A percentile compares a stretch with the other conserved stretches of the same genome.
These are phyloP conservation scores for Pharnaceum exiguum DNA, from an alignment of 148 eudicot species.

Conservation along the genomic window DNA sequence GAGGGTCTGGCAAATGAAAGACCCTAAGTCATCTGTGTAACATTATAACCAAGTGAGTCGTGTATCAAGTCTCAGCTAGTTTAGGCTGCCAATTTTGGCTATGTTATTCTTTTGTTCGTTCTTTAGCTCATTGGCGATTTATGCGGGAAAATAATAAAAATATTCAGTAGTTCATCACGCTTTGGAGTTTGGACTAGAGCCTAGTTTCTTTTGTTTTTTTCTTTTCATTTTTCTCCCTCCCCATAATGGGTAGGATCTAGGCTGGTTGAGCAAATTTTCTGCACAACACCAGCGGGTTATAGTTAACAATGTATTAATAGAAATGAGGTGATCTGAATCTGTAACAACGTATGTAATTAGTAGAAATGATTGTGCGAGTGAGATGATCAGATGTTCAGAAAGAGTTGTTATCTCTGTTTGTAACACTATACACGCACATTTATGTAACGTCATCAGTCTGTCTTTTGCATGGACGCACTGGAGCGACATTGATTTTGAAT, in stretches of 20 bases:
- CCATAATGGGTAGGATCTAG: background rate
- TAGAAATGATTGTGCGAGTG: too few relatives aligned
- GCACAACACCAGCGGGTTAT: slow-evolving; percentile 1
- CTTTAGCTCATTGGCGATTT: slow-evolving; percentile 7
- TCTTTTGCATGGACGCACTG: too few relatives aligned
- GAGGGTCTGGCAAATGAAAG: slow-evolving; percentile 80
- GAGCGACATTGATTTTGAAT: too few relatives aligned
- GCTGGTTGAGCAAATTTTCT: slow-evolving; percentile 9
- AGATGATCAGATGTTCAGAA: too few relatives aligned
- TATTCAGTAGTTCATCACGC: too few relatives aligned
- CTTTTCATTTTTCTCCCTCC: too few relatives aligned
- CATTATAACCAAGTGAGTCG: background rate
- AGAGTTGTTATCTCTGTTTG: too few relatives aligned
- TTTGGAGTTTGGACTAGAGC: too few relatives aligned
- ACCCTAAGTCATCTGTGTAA: slow-evolving; percentile 34
- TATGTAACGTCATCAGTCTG: too few relatives aligned
- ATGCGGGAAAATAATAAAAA: too few relatives aligned
- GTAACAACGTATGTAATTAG: slow-evolving; percentile 14
- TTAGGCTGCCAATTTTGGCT: background rate
- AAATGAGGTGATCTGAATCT: slow-evolving; percentile 12
- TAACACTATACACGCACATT: too few relatives aligned
- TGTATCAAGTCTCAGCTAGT: background rate
- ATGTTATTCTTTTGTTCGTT: background rate
- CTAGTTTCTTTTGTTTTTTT: too few relatives aligned
- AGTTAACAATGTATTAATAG: slow-evolving; percentile 12